Base-by-base conservation (phyloP, 192 early-diverging fungal genomes). In the Backusella tarrabulga region DNA sequence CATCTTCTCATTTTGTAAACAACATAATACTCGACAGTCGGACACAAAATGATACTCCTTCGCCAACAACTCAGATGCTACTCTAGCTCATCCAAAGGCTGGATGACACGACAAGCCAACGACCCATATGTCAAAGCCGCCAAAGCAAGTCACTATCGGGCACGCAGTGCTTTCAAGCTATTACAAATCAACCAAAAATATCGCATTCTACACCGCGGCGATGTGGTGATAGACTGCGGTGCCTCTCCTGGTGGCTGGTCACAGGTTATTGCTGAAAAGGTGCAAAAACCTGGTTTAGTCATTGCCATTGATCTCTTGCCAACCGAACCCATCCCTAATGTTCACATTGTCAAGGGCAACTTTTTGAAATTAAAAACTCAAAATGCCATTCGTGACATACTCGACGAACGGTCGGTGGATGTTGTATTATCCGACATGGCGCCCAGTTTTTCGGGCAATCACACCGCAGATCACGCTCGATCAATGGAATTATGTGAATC, bases 231-330 rank as follows among this genome's bases (percentile, higher is more conserved):
- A 71, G 93, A 91, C 73, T 90, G 89, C 60, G 93, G 93, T 0
- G 91, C 92, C 17, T 81, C 88, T 17, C 94, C 94, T 0, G 94
- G 94, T 60, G 91, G 93, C 4, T 95, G 94, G 94, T 88, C 88
- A 78, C 92, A 94, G 79, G 92, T 93, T 26, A 80, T 87, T 14
- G 85, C 90, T 1, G 80, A 81, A 38, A 80, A 82, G 32, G 73
- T 85, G 12, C 34, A 34, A 36, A 54, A 29, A 6, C 67, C 76
- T 6, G 90, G 90, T 3, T 69, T 80, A 8, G 87, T 94, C 1
- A 82, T 95, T 41, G 91, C 90, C 8, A 80, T 96, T 2, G 95
- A 96, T 75, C 72, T 95, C 32, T 81, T 93, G 15, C 84, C 88
- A 6, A 92, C 92, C 73, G 89, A 89, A 12, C 87, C 91, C 9